Evolutionary conservation across 495 filamentous ascomycete genomes (phyloP).

Genomic region (Trichocladium antarcticum): DNA sequence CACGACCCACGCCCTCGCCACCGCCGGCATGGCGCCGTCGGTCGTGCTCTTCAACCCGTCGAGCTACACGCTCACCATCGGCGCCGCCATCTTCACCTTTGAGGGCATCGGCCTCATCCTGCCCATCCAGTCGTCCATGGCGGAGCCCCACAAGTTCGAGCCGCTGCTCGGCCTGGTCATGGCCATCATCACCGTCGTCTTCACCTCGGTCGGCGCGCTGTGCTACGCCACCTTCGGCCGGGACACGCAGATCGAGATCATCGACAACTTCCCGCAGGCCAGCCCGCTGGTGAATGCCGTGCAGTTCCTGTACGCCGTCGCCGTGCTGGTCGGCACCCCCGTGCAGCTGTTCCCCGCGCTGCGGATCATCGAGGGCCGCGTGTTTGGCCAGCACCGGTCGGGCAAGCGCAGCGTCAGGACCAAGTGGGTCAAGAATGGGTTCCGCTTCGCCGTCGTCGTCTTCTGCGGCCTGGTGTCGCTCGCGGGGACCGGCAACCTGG

Average conservation of each 20-base stretch:
- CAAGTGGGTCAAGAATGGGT: constrained; percentile 58
- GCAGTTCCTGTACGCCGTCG: constrained; percentile 54
- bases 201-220: constrained; percentile 51
- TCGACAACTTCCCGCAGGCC: constrained; percentile 52
- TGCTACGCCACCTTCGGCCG: constrained; percentile 55
- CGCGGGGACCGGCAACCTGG: constrained; percentile 47
- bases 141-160: constrained; percentile 47
- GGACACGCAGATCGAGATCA: constrained; percentile 48
- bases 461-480: constrained; percentile 43
- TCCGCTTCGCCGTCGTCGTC: constrained; percentile 40
- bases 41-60: constrained; percentile 51
- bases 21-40: constrained; percentile 35
- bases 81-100: constrained; percentile 55
- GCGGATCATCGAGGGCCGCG: constrained; percentile 45
- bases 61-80: constrained; percentile 51
- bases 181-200: constrained; percentile 51
- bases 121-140: constrained; percentile 55
- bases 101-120: constrained; percentile 58
- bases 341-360: constrained; percentile 56
- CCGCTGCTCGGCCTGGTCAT: constrained; percentile 48
- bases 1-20: constrained; percentile 41
- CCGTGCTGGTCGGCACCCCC: constrained; percentile 50
- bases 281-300: constrained; percentile 53
- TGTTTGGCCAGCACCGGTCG: constrained; percentile 43
- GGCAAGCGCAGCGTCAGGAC: constrained; percentile 43